These are phyloP conservation scores for Eucalyptus shirleyi DNA, from an alignment of 345 rosid genomes.

Conservation along the genomic window DNA sequence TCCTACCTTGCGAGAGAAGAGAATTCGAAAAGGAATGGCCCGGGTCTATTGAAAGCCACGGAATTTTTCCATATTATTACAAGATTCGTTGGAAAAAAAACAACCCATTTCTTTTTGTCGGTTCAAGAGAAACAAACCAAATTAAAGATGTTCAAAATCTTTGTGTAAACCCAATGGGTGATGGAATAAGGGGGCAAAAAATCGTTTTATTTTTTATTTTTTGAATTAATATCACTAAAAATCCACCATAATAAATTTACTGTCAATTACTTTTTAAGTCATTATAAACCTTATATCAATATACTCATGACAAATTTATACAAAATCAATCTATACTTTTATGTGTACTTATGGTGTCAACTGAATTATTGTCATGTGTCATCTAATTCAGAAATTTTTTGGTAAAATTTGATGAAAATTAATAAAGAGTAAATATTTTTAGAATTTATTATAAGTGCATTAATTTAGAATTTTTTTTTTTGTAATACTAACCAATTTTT, in stretches of 20 bases:
- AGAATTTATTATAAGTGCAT: too few species aligned
- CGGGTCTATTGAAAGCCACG: neutral
- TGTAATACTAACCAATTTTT: neutral
- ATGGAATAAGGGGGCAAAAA: neutral
- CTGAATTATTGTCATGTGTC: fast-evolving
- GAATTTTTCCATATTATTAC: neutral
- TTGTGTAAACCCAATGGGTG: too few species aligned
- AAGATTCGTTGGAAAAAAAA: neutral
- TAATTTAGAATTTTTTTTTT: too few species aligned
- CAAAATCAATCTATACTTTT: too few species aligned
- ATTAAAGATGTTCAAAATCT: neutral
- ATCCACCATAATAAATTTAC: neutral
- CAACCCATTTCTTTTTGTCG: neutral
- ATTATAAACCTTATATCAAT: neutral
- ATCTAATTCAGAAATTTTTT: too few species aligned
- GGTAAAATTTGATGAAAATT: too few species aligned
- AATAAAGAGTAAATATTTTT: too few species aligned
- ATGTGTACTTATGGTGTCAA: fast-evolving
- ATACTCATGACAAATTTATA: fast-evolving
- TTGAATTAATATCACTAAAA: too few species aligned
- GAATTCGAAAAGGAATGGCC: neutral
- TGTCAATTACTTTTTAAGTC: neutral
- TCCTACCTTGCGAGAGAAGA: neutral
- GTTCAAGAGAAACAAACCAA: neutral
- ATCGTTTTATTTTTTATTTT: neutral